A percentile compares a stretch with the other conserved stretches of the same genome.
These are phyloP conservation scores for Aspergillus costaricaensis DNA, from an alignment of 2,329 filamentous ascomycete genomes.

Conservation along the genomic window DNA sequence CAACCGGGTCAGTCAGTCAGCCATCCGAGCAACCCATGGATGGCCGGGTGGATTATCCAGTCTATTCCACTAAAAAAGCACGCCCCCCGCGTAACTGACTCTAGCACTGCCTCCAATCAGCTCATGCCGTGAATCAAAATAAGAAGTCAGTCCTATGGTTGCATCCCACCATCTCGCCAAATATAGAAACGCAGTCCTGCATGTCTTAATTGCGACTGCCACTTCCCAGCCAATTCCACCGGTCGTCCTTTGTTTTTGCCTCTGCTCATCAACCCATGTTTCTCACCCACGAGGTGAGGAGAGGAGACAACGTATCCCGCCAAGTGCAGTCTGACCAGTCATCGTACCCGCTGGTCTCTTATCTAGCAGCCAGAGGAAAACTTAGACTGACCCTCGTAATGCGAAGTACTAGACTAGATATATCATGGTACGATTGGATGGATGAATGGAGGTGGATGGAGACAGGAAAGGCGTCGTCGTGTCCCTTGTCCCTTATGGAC, in stretches of 20 bases:
- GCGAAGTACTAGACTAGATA: background rate
- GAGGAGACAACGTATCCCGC: background rate
- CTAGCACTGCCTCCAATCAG: background rate
- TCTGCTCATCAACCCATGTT: background rate
- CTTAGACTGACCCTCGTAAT: background rate
- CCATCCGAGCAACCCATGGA: background rate
- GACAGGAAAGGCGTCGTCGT: background rate
- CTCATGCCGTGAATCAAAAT: background rate
- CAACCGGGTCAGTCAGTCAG: background rate
- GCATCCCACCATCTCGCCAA: constrained; percentile 11
- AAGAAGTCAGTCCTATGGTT: background rate
- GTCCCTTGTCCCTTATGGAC: background rate
- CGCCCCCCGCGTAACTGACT: background rate
- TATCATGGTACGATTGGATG: no score
- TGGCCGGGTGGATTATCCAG: background rate
- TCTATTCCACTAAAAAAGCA: background rate
- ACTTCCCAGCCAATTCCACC: constrained; percentile 1
- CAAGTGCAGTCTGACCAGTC: background rate
- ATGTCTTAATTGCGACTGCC: constrained; percentile 19
- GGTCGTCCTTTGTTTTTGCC: background rate
- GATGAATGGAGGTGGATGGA: no score
- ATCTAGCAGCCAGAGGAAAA: background rate
- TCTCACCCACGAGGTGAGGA: constrained; percentile 3
- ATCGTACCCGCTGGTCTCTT: background rate
- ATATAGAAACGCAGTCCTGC: constrained; percentile 25